phyloP scores from a whole-genome alignment of 441 rosid species.

The Gossypium davidsonii region DNA sequence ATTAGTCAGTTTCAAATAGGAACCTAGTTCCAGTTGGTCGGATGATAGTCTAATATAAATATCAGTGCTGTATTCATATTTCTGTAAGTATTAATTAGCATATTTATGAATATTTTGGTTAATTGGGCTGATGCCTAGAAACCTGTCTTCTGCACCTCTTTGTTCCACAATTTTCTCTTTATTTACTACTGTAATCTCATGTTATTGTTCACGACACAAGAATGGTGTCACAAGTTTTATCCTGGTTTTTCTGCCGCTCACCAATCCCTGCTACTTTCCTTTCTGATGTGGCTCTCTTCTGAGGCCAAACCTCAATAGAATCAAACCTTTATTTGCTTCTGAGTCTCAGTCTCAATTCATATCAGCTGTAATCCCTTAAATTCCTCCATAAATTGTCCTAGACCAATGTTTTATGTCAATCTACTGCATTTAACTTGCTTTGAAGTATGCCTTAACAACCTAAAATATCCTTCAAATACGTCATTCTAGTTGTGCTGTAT shows the following conservation, averaged over 20 bases:
- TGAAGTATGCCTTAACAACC: not conserved
- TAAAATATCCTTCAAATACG: not conserved
- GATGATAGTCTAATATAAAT: not conserved
- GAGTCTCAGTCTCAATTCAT: not conserved
- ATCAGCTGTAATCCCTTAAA: not conserved
- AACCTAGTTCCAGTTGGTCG: not conserved
- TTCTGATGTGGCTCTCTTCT: not conserved
- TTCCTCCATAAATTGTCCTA: not conserved
- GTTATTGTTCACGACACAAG: not conserved
- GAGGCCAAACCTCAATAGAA: not conserved
- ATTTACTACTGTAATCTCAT: not conserved
- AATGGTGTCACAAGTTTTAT: not conserved
- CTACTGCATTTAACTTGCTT: slow-evolving; percentile 2
- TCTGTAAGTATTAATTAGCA: not conserved
- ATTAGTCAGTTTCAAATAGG: not conserved
- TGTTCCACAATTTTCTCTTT: not conserved
- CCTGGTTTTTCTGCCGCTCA: not conserved
- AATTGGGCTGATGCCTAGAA: not conserved
- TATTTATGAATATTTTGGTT: not conserved
- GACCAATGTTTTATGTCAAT: not conserved
- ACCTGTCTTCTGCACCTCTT: not conserved
- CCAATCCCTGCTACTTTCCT: not conserved
- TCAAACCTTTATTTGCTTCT: not conserved
- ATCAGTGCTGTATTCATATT: not conserved
- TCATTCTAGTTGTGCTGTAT: not conserved